These are phyloP conservation scores for Amaranthus palmeri DNA, from an alignment of 148 eudicot genomes.

Conservation along the genomic window DNA sequence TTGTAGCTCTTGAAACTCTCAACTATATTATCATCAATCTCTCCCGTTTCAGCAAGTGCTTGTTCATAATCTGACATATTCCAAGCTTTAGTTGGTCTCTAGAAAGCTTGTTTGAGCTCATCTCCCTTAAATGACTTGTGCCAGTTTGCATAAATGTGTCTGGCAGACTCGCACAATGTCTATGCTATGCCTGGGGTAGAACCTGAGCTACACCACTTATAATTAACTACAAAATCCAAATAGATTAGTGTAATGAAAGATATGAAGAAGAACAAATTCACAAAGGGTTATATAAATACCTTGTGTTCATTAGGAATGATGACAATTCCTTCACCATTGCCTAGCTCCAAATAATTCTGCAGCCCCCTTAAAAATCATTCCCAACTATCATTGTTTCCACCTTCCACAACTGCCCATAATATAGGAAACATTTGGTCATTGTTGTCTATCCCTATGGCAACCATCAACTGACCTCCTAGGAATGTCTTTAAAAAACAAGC, in stretches of 20 bases:
- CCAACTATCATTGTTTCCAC: not conserved
- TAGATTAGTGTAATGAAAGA: not conserved
- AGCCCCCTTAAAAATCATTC: slow-evolving; percentile 1
- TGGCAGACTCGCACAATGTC: not conserved
- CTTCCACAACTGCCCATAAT: too few species aligned
- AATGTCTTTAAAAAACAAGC: too few species aligned
- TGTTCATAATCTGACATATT: not conserved
- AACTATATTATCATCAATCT: too few species aligned
- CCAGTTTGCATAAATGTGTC: not conserved
- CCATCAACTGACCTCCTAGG: too few species aligned
- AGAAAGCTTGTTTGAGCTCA: not conserved
- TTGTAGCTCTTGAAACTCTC: not conserved
- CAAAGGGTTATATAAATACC: not conserved
- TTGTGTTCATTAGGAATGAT: slow-evolving; percentile 5
- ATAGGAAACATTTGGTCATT: too few species aligned
- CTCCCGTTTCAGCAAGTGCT: not conserved
- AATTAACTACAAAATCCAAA: not conserved
- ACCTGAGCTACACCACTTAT: not conserved
- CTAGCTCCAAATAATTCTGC: not conserved
- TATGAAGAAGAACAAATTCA: not conserved
- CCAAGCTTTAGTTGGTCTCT: not conserved
- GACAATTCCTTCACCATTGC: not conserved
- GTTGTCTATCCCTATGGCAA: too few species aligned
- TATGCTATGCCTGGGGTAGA: not conserved
- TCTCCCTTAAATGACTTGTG: not conserved